Conservation (phyloP, 2,329 filamentous ascomycete genomes). For the Pseudopyricularia cyperi region DNA sequence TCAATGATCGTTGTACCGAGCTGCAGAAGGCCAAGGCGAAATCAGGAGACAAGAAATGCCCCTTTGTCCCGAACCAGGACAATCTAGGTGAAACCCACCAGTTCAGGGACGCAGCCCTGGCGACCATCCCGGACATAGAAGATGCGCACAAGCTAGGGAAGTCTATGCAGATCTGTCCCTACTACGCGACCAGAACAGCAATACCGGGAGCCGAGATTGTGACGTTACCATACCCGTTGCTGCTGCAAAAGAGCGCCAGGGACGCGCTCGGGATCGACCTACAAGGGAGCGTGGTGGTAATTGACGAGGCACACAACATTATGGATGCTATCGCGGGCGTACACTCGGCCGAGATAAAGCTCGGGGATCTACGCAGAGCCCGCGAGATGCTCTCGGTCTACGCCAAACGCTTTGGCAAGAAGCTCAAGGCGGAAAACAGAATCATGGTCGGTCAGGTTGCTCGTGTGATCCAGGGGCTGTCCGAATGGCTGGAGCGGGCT, state of each 20-base stretch:
- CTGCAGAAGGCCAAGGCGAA: conserved; percentile 63
- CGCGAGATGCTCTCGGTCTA: conserved; percentile 69
- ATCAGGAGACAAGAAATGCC: conserved; percentile 54
- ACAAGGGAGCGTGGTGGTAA: conserved; percentile 81
- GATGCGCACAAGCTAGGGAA: conserved; percentile 71
- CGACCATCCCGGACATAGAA: conserved; percentile 84
- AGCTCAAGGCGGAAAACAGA: conserved; percentile 78
- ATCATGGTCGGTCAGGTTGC: conserved; percentile 84
- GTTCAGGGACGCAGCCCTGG: conserved; percentile 75
- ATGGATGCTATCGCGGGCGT: conserved; percentile 90
- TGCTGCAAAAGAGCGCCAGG: conserved; percentile 75
- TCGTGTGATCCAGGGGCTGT: conserved; percentile 68
- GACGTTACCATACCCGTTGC: conserved; percentile 80
- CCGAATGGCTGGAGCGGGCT: conserved; percentile 50
- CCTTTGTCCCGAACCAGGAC: conserved; percentile 67
- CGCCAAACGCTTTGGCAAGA: conserved; percentile 75
- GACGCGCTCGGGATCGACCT: conserved; percentile 80
- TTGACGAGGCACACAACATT: conserved; percentile 95
- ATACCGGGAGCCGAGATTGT: conserved; percentile 81
- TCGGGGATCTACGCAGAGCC: conserved; percentile 60
- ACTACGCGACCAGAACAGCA: conserved; percentile 83
- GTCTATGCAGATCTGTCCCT: conserved; percentile 73
- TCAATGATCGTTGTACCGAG: conserved; percentile 88
- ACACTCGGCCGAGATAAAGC: conserved; percentile 63
- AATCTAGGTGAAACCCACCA: conserved; percentile 58